phyloP scores from a whole-genome alignment of 306 rosid genomes.

The Argentina anserina region DNA sequence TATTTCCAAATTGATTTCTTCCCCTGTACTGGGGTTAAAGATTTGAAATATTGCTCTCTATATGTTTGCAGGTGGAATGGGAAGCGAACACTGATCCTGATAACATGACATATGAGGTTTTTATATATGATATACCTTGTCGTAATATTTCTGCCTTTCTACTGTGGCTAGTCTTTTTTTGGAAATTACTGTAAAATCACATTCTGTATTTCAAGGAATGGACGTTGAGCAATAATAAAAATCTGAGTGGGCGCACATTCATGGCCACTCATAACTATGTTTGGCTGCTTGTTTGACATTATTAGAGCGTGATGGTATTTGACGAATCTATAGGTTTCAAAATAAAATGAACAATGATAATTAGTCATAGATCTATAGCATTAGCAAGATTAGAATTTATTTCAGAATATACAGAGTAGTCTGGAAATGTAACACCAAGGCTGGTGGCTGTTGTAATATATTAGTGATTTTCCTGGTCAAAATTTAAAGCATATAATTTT shows the following conservation, averaged over 20 bases:
- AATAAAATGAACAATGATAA: not conserved
- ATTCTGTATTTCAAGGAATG: not conserved
- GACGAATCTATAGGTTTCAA: not conserved
- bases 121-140: not conserved
- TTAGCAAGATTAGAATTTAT: no score
- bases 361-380: no score
- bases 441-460: not conserved
- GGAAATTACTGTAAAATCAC: not conserved
- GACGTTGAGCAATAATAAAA: not conserved
- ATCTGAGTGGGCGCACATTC: not conserved
- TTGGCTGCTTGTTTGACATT: not conserved
- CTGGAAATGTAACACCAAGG: not conserved
- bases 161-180: not conserved
- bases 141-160: not conserved
- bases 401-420: no score
- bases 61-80: slow-evolving; percentile 59
- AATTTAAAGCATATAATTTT: no score
- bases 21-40: not conserved
- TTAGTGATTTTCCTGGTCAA: not conserved
- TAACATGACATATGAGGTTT: slow-evolving; percentile 90
- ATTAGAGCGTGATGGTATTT: not conserved
- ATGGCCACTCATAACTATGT: not conserved
- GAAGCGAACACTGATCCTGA: slow-evolving; percentile 84
- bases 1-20: not conserved
- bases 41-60: slow-evolving; percentile 16